These are phyloP conservation scores for Blastobotrys ciferrii DNA, from an alignment of 1,139 yeast genomes.

Conservation along the genomic window DNA sequence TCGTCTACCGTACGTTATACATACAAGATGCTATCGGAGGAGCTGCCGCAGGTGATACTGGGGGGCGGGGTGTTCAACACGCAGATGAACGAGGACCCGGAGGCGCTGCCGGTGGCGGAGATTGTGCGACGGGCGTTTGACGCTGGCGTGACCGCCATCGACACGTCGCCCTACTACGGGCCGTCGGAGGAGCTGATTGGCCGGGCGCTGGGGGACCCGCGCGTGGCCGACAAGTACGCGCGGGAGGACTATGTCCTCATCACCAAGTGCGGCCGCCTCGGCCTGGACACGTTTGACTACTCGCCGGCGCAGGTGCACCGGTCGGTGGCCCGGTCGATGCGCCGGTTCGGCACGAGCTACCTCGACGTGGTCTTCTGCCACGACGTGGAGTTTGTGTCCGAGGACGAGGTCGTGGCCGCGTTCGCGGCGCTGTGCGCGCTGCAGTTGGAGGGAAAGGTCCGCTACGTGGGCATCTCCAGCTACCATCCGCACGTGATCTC, in stretches of 20 bases:
- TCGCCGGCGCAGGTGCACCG: constrained; percentile 54
- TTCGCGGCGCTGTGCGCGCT: constrained; percentile 55
- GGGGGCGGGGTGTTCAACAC: constrained; percentile 87
- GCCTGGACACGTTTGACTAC: constrained; percentile 70
- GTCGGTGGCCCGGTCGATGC: constrained; percentile 64
- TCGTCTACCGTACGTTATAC: neutral
- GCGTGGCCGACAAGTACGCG: constrained; percentile 43
- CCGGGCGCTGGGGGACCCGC: constrained; percentile 47
- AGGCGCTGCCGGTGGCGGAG: constrained; percentile 51
- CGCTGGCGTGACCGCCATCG: constrained; percentile 72
- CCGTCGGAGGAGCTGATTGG: constrained; percentile 79
- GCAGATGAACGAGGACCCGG: constrained; percentile 70
- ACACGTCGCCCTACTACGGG: constrained; percentile 91
- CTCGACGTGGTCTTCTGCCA: constrained; percentile 80
- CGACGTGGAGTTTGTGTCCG: constrained; percentile 76
- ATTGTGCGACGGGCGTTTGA: constrained; percentile 59
- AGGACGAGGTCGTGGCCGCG: constrained; percentile 58
- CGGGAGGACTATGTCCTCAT: constrained; percentile 67
- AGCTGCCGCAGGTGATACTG: constrained; percentile 57
- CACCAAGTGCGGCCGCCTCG: constrained; percentile 81
- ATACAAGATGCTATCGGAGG: constrained; percentile 9
- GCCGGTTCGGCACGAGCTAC: constrained; percentile 61
- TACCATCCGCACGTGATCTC: constrained; percentile 69
- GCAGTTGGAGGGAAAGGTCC: constrained; percentile 61
- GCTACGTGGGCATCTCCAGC: constrained; percentile 76